Percentiles rank a stretch among this genome's conserved stretches.
Evolutionary conservation across 2,329 filamentous ascomycete species (phyloP).

Genomic region (Colletotrichum chrysophilum): DNA sequence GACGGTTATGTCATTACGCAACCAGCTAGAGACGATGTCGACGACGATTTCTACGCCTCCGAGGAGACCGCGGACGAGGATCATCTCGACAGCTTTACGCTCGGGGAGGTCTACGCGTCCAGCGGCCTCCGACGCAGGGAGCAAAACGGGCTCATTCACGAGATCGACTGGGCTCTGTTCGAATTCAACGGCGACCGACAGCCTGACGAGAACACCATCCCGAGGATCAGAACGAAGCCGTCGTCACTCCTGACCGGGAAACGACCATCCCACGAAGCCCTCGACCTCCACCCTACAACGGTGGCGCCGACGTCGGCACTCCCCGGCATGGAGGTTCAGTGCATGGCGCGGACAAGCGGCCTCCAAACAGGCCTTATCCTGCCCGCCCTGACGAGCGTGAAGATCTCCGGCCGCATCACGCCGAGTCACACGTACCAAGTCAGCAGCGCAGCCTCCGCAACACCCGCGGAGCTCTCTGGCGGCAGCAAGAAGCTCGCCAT

Average conservation of each 20-base stretch:
- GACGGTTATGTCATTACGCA: slow-evolving; percentile 86
- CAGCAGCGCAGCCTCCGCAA: slow-evolving; percentile 37
- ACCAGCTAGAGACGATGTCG: slow-evolving; percentile 86
- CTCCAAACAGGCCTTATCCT: slow-evolving; percentile 80
- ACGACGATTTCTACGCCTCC: slow-evolving; percentile 82
- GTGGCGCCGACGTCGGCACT: slow-evolving; percentile 67
- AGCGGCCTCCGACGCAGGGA: slow-evolving; percentile 84
- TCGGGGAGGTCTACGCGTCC: slow-evolving; percentile 87
- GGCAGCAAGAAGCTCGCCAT: slow-evolving; percentile 42
- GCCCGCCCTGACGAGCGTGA: slow-evolving; percentile 80
- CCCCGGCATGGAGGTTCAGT: slow-evolving; percentile 81
- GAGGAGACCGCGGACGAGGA: slow-evolving; percentile 76
- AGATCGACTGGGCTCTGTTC: slow-evolving; percentile 95
- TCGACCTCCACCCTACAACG: slow-evolving; percentile 57
- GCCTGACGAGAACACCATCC: slow-evolving; percentile 75
- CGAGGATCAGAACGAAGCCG: slow-evolving; percentile 29
- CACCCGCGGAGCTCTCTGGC: background rate
- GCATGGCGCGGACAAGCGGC: slow-evolving; percentile 85
- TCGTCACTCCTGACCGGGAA: slow-evolving; percentile 7
- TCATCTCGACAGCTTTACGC: slow-evolving; percentile 78
- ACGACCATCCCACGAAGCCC: slow-evolving; percentile 27
- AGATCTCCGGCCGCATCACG: slow-evolving; percentile 82
- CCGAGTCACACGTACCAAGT: slow-evolving; percentile 76
- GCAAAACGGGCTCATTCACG: slow-evolving; percentile 76
- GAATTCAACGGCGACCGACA: slow-evolving; percentile 75